Base-by-base conservation (phyloP, 2,329 filamentous ascomycete genomes). In the Diaporthe australafricana region DNA sequence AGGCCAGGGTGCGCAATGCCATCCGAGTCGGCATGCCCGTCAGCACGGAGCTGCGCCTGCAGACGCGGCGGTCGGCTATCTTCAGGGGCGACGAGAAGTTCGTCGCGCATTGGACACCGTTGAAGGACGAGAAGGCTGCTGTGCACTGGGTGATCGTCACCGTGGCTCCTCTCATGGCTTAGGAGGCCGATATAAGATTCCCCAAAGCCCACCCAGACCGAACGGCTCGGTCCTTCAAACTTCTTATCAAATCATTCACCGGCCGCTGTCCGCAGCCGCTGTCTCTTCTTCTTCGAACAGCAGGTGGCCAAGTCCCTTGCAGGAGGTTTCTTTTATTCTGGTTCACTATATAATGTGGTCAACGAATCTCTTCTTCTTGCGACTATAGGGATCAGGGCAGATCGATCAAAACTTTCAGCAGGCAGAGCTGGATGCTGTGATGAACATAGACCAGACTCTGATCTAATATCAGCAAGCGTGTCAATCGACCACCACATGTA, bases 11-110 rank as follows among this genome's bases (percentile, higher is more conserved):
- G 5, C 55, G 65, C n/a, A 69, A 63, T 30, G 66, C 70, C 55
- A 48, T 69, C 55, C 74, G 76, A 1, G 76, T 75, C 32, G 82
- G 82, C 65, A 76, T 75, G 30, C 81, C 83, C 14, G 75, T 79
- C 60, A 77, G 77, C 38, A 72, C 77, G 3, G 75, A 78, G 50
- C 45, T 79, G 30, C 77, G 77, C 4, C 72, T 79, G 22, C 77
- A 78, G 73, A 78, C 77, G 8, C 70, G 73, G 27, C 75, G 77
- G 30, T 77, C 75, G 38, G 77, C 77, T 22, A 50, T 75, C 14
- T 78, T 79, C 55, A 74, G 77, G 30, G 76, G 76, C 20, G 77
- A 79, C 55, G 76, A 77, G 71, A 63, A 67, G 5, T 77, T 77
- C 32, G 45, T 72, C 40, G 63, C 72, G 16, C 75, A 77, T 71